Base-by-base conservation (phyloP, 345 rosid species). In the Eucalyptus polybractea region DNA sequence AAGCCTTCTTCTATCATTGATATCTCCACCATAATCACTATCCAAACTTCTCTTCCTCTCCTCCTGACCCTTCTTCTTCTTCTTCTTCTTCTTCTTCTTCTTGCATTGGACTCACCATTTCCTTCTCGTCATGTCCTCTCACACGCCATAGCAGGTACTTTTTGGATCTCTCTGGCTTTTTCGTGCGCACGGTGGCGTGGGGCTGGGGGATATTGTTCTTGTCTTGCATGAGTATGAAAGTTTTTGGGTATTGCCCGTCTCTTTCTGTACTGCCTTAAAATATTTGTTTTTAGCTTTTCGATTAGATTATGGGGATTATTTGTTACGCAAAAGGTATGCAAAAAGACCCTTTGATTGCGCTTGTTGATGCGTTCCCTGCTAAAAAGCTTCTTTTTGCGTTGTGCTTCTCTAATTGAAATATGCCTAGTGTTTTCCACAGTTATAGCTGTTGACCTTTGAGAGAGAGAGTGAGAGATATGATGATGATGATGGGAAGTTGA, bases 261-360 rank as follows among this genome's bases (percentile, higher is more conserved):
- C 81, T 72, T 72, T 72, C 45, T 72, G 27, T 37, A 72, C 7
- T 37, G 45, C 81, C 25, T 72, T 37, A 17, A 40, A 37, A 72
- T 16, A 51, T 51, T 51, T 51, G 54, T 25, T 11, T 45, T n/a
- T 25, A 49, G 88, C 56, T 88, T 80, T 85, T 83, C 81, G 86
- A 53, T 65, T 87, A 31, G 51, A 88, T 51, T 37, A 51, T 29
- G 40, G 86, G 22, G 33, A 58, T 89, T 89, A 88, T 93, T 54
- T 88, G 89, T 81, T 91, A 91, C 88, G 91, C 87, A 89, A 12
- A 81, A 86, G 87, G 51, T 85, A 51, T 50, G 31, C 90, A 89
- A 89, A 91, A 86, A 86, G 56, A 80, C 89, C 96, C 94, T 91
- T 92, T 93, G 90, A 94, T 96, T 93, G 95, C 95, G 96, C 91